Base-by-base conservation (phyloP, 2,329 filamentous ascomycete genomes). In the Penicillium italicum region DNA sequence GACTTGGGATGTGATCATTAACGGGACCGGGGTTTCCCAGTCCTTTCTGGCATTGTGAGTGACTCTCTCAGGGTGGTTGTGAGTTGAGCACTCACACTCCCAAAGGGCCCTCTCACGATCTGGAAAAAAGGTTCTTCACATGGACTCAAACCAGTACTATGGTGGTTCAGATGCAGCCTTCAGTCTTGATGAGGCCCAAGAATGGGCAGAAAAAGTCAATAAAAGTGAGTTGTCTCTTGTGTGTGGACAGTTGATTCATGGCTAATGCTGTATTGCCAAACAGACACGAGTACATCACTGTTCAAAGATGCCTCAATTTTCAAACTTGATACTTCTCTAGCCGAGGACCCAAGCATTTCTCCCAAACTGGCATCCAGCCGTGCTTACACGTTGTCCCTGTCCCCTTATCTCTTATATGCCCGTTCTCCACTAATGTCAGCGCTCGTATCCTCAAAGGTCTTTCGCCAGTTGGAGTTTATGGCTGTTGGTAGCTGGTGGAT, bases 401-500 rank as follows among this genome's bases (percentile, higher is more conserved):
- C 91, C 20, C 92, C 94, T 7, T 89, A 95, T 67, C 79, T 97
- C 60, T 86, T 97, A 50, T 94, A 97, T 73, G 84, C 90, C 10
- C 87, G 87, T 51, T 96, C 92, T 2, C 80, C 84, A 62, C 81
- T 97, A 33, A 79, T 97, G 5, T 83, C 85, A 9, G 83, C 86
- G 66, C 83, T 97, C 16, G 90, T 97, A n/a, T 91, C 91, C 2
- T 96, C 93, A 7, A 88, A 87, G 64, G 88, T 91, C 12, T 93
- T 93, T 68, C 85, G 87, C 22, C 92, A 97, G 75, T 82, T 99
- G 44, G 93, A 97, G 70, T 97, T 97, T 65, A 84, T 94, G 59
- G 91, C 93, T 28, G 90, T 97, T 26, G 93, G 93, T 26, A 93
- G 89, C 54, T 97, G 93, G 84, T 97, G 89, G 82, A 85, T 97